These are phyloP conservation scores for Wallacemonas sp. DNA, from an alignment of 208 protist genomes.

Conservation along the genomic window DNA sequence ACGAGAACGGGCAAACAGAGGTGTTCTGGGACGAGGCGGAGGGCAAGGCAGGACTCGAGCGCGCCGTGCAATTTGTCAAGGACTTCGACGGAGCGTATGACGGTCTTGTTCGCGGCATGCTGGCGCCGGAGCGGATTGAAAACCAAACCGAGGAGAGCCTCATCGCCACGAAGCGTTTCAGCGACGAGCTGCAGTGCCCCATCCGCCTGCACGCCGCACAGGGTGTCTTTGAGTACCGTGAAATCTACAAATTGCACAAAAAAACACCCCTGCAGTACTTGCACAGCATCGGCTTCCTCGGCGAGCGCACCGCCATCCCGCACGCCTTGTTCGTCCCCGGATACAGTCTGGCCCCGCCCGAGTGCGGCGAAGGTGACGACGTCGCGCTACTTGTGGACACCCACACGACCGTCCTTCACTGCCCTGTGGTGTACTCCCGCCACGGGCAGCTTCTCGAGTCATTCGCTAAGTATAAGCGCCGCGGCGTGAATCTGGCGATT, in stretches of 20 bases:
- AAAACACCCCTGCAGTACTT: conserved; percentile 14
- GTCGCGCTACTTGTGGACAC: conserved; percentile 4
- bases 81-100: conserved; percentile 13
- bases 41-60: conserved; percentile 8
- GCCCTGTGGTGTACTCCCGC: conserved; percentile 11
- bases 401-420: conserved; percentile 12
- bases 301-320: conserved; percentile 2
- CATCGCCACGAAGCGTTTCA: conserved; percentile 2
- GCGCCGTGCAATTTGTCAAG: conserved; percentile 11
- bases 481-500: conserved; percentile 13
- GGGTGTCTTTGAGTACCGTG: conserved; percentile 15
- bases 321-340: conserved; percentile 12
- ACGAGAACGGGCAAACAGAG: neutral
- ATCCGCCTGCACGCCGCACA: conserved; percentile 14
- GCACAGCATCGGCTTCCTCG: conserved; percentile 14
- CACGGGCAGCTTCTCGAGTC: conserved; percentile 6
- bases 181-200: conserved; percentile 12
- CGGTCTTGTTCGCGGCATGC: conserved; percentile 6
- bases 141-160: conserved; percentile 16
- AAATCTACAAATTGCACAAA: conserved; percentile 7
- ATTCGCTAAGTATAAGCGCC: conserved; percentile 6
- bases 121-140: conserved; percentile 10
- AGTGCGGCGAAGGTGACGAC: conserved; percentile 11
- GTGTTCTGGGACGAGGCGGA: conserved; percentile 14
- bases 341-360: conserved; percentile 7